Evolutionary conservation across 2,329 filamentous ascomycete genomes (phyloP).

Genomic region (Ophiosphaerella narmari): DNA sequence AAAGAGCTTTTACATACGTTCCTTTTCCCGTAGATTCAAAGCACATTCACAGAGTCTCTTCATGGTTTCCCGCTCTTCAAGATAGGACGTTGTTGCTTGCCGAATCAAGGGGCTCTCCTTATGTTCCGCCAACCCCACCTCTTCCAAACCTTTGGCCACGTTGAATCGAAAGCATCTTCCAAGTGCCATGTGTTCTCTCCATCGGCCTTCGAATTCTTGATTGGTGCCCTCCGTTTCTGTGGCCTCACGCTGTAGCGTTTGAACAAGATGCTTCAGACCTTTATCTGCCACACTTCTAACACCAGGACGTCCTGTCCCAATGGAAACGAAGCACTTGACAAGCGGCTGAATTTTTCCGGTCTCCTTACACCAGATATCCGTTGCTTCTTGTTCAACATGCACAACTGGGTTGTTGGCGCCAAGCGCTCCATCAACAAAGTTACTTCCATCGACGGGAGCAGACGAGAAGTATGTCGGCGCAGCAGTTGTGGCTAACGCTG

Average conservation of each 20-base stretch:
- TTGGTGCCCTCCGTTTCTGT: conserved; percentile 38
- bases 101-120: conserved; percentile 9
- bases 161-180: conserved; percentile 42
- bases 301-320: conserved; percentile 14
- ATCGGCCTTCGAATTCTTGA: conserved; percentile 20
- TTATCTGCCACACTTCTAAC: conserved; percentile 4
- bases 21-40: conserved; percentile 11
- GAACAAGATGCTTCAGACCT: conserved; percentile 8
- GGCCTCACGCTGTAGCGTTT: conserved; percentile 31
- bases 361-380: conserved; percentile 14
- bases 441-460: conserved; percentile 42
- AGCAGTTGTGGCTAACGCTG: conserved; percentile 36
- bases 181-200: not conserved
- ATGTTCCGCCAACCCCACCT: conserved; percentile 20
- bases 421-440: conserved; percentile 50
- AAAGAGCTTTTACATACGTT: not conserved
- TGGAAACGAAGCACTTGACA: conserved; percentile 20
- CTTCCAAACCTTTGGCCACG: conserved; percentile 38
- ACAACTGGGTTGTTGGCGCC: conserved; percentile 53
- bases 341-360: conserved; percentile 4
- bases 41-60: conserved; percentile 11
- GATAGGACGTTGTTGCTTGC: conserved; percentile 10
- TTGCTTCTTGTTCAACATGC: conserved; percentile 44
- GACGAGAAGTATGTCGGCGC: conserved; percentile 39
- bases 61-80: conserved; percentile 9